phyloP scores from a whole-genome alignment of 805 yeast species.

The Martiniozyma abietophila region DNA sequence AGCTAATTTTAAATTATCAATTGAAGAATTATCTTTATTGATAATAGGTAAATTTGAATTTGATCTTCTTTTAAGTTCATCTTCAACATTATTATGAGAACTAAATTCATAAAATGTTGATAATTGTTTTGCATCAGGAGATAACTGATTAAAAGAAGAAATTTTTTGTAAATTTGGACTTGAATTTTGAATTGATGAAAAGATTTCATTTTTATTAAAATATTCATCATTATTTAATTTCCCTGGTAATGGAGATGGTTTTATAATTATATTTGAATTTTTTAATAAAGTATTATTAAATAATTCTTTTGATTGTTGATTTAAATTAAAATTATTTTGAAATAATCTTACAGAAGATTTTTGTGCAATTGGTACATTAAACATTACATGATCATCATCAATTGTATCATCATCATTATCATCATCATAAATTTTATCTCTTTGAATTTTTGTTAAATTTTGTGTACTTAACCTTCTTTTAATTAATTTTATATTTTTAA shows the following conservation, averaged over 20 bases:
- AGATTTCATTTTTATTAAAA: too few species aligned
- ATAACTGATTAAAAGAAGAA: constrained; percentile 21
- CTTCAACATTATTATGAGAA: constrained; percentile 26
- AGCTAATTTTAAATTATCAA: constrained; percentile 53
- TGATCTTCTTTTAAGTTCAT: constrained; percentile 29
- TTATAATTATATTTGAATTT: constrained; percentile 23
- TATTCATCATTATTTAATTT: too few species aligned
- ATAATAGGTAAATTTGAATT: constrained; percentile 17
- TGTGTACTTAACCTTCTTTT: constrained; percentile 9
- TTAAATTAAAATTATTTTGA: constrained; percentile 14
- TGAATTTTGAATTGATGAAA: constrained; percentile 1
- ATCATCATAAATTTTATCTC: constrained; percentile 24
- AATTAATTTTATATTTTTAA: too few species aligned
- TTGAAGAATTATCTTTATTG: constrained; percentile 4
- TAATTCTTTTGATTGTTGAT: constrained; percentile 19
- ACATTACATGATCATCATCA: constrained; percentile 34
- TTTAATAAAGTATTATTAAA: constrained; percentile 18
- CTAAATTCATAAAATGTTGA: constrained; percentile 34
- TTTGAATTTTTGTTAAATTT: constrained; percentile 19
- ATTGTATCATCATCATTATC: constrained; percentile 20
- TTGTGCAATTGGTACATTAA: constrained; percentile 45
- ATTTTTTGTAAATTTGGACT: constrained; percentile 21
- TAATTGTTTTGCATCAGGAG: constrained; percentile 31
- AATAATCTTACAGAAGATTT: constrained; percentile 25
- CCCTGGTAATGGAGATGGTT: constrained; percentile 46